These are phyloP conservation scores for Colletotrichum sp. DNA, from an alignment of 2,329 filamentous ascomycete genomes.

Conservation along the genomic window DNA sequence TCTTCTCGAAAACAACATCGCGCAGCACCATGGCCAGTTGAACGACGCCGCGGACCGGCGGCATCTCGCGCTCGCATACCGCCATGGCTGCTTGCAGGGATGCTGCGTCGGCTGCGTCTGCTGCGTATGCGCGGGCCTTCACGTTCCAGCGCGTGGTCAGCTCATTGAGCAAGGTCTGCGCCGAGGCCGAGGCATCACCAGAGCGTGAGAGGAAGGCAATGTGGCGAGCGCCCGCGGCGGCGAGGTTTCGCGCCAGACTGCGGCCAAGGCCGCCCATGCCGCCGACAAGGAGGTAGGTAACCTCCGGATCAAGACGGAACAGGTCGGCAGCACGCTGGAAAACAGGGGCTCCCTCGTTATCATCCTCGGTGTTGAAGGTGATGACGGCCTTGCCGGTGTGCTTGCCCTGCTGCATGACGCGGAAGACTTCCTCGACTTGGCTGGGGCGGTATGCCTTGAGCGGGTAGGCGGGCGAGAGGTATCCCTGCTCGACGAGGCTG, in stretches of 20 bases:
- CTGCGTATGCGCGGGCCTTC: slow-evolving; percentile 27
- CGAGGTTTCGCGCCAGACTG: slow-evolving; percentile 27
- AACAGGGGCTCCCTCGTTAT: not conserved
- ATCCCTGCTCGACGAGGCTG: not conserved
- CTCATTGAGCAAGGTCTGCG: slow-evolving; percentile 21
- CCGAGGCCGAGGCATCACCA: slow-evolving; percentile 21
- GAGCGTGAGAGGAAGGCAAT: slow-evolving; percentile 34
- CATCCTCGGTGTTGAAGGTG: not conserved
- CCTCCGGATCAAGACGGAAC: slow-evolving; percentile 20
- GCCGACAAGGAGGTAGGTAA: slow-evolving; percentile 33
- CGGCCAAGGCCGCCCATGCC: slow-evolving; percentile 32
- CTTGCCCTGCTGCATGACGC: slow-evolving; percentile 41
- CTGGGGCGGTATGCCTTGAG: slow-evolving; percentile 25
- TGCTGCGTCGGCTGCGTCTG: slow-evolving; percentile 33
- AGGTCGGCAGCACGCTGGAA: not conserved
- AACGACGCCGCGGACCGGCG: slow-evolving; percentile 20
- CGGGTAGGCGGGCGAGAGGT: slow-evolving; percentile 8
- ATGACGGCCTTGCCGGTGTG: slow-evolving; percentile 47
- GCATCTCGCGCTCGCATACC: slow-evolving; percentile 22
- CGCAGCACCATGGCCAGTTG: slow-evolving; percentile 19
- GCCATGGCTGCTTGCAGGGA: not conserved
- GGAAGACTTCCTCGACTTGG: slow-evolving; percentile 40
- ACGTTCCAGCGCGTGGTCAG: slow-evolving; percentile 21
- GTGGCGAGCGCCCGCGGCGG: slow-evolving; percentile 28
- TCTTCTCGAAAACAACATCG: slow-evolving; percentile 27